phyloP scores from a whole-genome alignment of 2,329 filamentous ascomycete genomes.

The Aureobasidium mangrovei region DNA sequence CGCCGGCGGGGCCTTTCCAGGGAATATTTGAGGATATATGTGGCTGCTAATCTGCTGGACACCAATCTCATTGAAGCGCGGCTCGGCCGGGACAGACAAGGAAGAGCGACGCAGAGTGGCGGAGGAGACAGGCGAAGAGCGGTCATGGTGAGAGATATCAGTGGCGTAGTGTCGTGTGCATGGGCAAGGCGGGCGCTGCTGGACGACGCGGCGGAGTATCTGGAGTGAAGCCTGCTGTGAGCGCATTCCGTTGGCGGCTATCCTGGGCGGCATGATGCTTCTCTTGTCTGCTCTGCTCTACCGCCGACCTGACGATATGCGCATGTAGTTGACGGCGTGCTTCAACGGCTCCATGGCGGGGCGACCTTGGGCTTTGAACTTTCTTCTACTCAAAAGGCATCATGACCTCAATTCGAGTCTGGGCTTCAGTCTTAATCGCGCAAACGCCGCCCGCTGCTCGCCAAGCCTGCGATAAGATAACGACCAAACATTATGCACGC shows the following conservation, averaged over 20 bases:
- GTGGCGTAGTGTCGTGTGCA: slow-evolving; percentile 22
- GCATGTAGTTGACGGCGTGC: not conserved
- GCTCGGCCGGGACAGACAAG: slow-evolving; percentile 35
- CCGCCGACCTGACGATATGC: not conserved
- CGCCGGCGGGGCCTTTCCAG: slow-evolving; percentile 38
- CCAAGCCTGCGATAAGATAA: not conserved
- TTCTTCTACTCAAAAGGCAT: slow-evolving; percentile 7
- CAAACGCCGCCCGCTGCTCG: not conserved
- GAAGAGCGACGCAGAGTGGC: slow-evolving; percentile 21
- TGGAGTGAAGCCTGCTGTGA: slow-evolving; percentile 30
- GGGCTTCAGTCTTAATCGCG: not conserved
- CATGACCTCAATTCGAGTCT: not conserved
- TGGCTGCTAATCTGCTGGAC: slow-evolving; percentile 86
- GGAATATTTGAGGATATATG: slow-evolving; percentile 78
- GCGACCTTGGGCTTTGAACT: not conserved
- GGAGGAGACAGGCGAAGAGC: slow-evolving; percentile 11
- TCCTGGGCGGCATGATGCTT: not conserved
- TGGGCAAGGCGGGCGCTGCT: slow-evolving; percentile 16
- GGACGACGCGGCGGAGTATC: slow-evolving; percentile 18
- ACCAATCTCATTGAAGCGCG: slow-evolving; percentile 84
- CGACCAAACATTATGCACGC: too few relatives aligned
- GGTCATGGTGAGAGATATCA: slow-evolving; percentile 7
- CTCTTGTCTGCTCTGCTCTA: not conserved
- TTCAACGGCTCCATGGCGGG: slow-evolving; percentile 7
- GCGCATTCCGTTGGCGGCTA: slow-evolving; percentile 19